Evolutionary conservation across 805 yeast species (phyloP).

Genomic region (Sugiyamaella boreocaroliniensis): DNA sequence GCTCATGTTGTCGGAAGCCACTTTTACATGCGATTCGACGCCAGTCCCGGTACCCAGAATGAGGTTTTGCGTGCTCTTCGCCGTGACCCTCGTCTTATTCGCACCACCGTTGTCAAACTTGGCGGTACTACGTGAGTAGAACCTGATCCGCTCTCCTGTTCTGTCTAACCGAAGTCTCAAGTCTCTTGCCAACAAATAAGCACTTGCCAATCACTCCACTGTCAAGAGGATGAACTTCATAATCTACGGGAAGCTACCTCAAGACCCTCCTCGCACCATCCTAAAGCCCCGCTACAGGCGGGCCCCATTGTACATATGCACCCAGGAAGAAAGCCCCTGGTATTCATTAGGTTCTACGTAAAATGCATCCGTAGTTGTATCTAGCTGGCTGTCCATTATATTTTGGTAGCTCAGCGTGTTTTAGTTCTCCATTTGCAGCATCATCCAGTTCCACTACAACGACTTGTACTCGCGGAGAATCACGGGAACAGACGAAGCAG

Average conservation of each 20-base stretch:
- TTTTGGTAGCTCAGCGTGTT: no score
- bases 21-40: constrained; percentile 79
- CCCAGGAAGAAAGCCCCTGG: not conserved
- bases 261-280: no score
- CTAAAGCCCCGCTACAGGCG: no score
- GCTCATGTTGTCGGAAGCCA: constrained; percentile 86
- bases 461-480: constrained; percentile 84
- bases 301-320: not conserved
- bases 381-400: not conserved
- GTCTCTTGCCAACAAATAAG: not conserved
- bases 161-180: not conserved
- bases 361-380: not conserved
- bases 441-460: no score
- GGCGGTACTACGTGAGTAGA: constrained; percentile 23
- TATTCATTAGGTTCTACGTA: not conserved
- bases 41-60: constrained; percentile 77
- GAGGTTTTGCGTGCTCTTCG: constrained; percentile 75
- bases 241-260: no score
- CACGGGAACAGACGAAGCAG: constrained; percentile 98
- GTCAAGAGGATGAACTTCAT: no score
- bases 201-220: no score
- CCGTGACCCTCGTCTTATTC: constrained; percentile 84
- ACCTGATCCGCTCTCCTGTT: not conserved
- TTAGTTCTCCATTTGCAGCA: no score
- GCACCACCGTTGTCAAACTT: constrained; percentile 60